Base-by-base conservation (phyloP, 2,329 filamentous ascomycete genomes). In the Bipolaris gigantea region DNA sequence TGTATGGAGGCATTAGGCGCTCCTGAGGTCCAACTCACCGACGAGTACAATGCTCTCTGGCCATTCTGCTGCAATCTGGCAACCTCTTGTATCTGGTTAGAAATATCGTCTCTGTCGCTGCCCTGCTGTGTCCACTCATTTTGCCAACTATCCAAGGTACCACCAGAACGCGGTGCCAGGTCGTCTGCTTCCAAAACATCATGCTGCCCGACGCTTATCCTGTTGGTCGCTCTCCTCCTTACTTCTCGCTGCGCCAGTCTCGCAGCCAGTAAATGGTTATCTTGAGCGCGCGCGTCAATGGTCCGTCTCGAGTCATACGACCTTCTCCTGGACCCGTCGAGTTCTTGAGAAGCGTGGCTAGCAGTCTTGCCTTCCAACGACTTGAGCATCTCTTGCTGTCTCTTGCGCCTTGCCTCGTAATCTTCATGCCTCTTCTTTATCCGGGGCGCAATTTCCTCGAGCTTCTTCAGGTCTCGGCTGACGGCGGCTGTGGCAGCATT, bases 361-460 rank as follows among this genome's bases (percentile, higher is more conserved):
- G 57, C 50, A 6, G 48, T 56, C 11, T 56, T 51, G 8, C 65
- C 69, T 47, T 72, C 65, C 36, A 73, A 44, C 9, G 62, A 50
- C 39, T 69, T 61, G 32, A 72, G 43, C 0, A 67, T 61, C 27
- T 69, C 61, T 33, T 59, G 48, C 46, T 70, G 70, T 18, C 60
- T 62, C 47, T 57, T 64, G 6, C 57, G 61, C 46, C 63, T 63
- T 45, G 65, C 66, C 53, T 63, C 57, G 30, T 59, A 70, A 47
- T 83, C 81, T 53, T 87, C 81, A 69, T 90, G 86, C 13, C 87
- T 83, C 57, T 81, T 82, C 41, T 88, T 85, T 49, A 99, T 89
- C 16, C 87, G 82, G 0, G 91, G 91, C 67, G 92, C 94, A 52
- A 97, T 80, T 8, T 81, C 76, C 73, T 97, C 92, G 27, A 99